phyloP scores from a whole-genome alignment of 1,284 basidiomycete genomes.

The Tilletia caries region DNA sequence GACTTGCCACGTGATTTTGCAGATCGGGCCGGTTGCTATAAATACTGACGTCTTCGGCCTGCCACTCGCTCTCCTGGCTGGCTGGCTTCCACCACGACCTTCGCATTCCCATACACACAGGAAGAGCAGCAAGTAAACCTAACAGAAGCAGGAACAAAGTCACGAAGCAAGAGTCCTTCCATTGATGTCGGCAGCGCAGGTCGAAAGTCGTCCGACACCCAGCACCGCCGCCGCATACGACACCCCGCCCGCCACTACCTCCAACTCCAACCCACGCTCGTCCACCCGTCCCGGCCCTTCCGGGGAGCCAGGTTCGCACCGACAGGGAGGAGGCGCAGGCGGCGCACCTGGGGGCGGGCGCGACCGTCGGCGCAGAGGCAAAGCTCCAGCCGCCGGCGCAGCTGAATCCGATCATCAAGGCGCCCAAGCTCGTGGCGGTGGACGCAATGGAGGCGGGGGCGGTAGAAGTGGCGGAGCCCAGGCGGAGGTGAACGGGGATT shows the following conservation, averaged over 20 bases:
- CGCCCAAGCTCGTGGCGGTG: no score
- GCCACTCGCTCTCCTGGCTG: no score
- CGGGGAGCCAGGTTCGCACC: background rate
- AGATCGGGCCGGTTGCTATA: no score
- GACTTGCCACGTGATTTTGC: no score
- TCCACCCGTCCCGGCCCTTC: background rate
- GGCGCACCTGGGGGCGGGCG: background rate
- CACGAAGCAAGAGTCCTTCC: no score
- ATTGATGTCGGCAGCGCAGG: slow-evolving; percentile 1
- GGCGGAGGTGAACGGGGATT: background rate
- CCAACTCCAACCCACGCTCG: background rate
- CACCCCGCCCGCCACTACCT: background rate
- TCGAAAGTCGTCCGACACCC: background rate
- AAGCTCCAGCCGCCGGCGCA: background rate
- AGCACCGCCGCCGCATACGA: background rate
- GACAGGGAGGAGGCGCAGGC: background rate
- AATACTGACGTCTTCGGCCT: background rate
- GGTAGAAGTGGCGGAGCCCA: no score
- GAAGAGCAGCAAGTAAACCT: no score
- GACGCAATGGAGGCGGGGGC: no score
- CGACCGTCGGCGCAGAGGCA: background rate
- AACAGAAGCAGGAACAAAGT: no score
- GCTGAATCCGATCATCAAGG: background rate
- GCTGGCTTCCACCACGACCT: no score
- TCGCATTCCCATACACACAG: no score